Conservation (phyloP, 2,329 filamentous ascomycete species). For the Botrytis sinoallii region DNA sequence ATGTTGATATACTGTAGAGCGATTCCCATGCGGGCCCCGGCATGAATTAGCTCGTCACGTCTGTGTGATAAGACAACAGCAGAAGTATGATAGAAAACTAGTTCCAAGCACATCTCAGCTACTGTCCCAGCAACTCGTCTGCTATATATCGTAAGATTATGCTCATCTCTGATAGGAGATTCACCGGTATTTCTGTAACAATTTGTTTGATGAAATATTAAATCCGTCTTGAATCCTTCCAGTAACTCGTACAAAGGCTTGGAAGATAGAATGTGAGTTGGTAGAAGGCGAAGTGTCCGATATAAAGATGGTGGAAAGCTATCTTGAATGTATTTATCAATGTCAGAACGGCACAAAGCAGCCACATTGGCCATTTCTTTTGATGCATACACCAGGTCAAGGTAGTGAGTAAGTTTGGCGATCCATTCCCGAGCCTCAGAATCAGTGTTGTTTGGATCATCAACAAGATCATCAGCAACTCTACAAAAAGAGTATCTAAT, state of each 20-base stretch:
- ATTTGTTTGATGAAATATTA: conserved; percentile 47
- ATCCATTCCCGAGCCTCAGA: conserved; percentile 58
- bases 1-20: conserved; percentile 78
- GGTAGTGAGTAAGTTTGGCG: conserved; percentile 53
- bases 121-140: conserved; percentile 70
- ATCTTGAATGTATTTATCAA: conserved; percentile 27
- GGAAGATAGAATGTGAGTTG: conserved; percentile 52
- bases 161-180: conserved; percentile 57
- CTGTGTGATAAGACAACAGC: conserved; percentile 30
- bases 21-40: conserved; percentile 65
- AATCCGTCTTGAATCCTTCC: conserved; percentile 66
- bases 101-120: conserved; percentile 63
- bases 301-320: conserved; percentile 34
- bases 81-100: conserved; percentile 57
- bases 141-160: conserved; percentile 60
- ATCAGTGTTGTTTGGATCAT: conserved; percentile 53
- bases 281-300: conserved; percentile 57
- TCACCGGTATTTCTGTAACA: conserved; percentile 25
- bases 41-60: conserved; percentile 47
- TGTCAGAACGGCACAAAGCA: conserved; percentile 18
- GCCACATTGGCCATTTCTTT: conserved; percentile 31
- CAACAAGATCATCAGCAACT: conserved; percentile 70
- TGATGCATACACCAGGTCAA: conserved; percentile 51
- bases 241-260: conserved; percentile 62
- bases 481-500: conserved; percentile 68